A percentile compares a stretch with the other conserved stretches of the same genome.
Evolutionary conservation across 208 protist species (phyloP).

Genomic region (Pavlovales sp.): DNA sequence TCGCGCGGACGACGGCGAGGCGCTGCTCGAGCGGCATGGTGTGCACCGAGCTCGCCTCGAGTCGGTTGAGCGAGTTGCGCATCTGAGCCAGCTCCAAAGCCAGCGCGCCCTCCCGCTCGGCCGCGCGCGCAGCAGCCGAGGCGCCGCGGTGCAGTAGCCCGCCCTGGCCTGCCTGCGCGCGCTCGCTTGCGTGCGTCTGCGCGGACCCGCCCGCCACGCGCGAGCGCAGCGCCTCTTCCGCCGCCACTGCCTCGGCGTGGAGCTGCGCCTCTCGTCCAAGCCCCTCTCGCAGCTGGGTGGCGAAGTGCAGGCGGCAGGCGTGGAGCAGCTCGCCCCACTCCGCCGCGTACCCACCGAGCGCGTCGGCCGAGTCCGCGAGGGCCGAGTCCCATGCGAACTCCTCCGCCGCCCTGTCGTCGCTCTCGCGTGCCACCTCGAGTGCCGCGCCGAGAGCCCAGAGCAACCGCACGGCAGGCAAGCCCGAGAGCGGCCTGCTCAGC

Average conservation of each 20-base stretch:
- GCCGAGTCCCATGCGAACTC: neutral
- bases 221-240: neutral
- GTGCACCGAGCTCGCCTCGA: neutral
- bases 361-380: neutral
- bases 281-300: neutral
- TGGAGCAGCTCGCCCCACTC: neutral
- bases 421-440: neutral
- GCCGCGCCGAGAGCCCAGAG: neutral
- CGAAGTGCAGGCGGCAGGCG: neutral
- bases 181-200: too few relatives aligned
- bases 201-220: too few relatives aligned
- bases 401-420: neutral
- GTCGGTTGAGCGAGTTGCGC: neutral
- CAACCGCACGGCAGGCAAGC: neutral
- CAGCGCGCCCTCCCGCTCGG: neutral
- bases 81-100: neutral
- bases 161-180: too few relatives aligned
- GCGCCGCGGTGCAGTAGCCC: too few relatives aligned
- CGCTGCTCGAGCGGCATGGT: neutral
- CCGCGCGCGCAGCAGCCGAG: too few relatives aligned
- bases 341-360: neutral
- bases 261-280: neutral
- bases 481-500: neutral
- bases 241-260: too few relatives aligned
- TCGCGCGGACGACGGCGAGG: neutral